Evolutionary conservation across 768 basidiomycete species (phyloP), one percentile per base, ranked within the genome.

Genomic region (Russula brevipes): DNA sequence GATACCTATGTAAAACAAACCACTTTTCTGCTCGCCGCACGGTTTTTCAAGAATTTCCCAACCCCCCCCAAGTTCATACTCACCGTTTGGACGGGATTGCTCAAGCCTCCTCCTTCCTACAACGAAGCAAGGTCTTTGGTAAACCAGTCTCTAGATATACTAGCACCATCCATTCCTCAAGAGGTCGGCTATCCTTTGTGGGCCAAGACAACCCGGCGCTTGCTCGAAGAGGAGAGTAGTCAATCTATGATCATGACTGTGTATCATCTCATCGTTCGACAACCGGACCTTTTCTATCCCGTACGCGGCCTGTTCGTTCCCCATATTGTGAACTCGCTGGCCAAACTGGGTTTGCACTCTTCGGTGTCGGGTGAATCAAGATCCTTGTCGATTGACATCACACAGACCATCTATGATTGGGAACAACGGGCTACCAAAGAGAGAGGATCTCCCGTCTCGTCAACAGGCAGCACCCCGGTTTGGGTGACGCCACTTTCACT

Each of bases 401-500:
- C 95, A 14, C 94, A 97, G 72, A 85, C 94, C 45, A 88, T 99
- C 41, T 91, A 94, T 70, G 83, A 86, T 46, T 99, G 97, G 97
- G 97, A 98, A 73, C 86, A 90, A 74, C 82, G 82, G 74, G 80
- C 80, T 63, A 66, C 66, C 30, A 60, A 62, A 35, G 67, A 62
- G 30, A 66, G 57, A 6, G 57, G 59, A 30, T 57, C 70, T 39
- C 56, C 63, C 5, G 17, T 35, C 19, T 55, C 44, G 10, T 38
- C 52, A 36, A 38, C 57, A 11, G 54, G 63, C 2, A n/a, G 54
- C 16, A 47, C 57, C 16, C 24, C 59, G 3, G 50, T 59, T 2
- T 95, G 93, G 91, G 73, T 82, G 24, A 91, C 90, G 0, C 92
- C 95, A 2, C 76, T 90, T 35, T 80, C 81, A 24, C 85, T 92